Percentiles rank a stretch among this genome's conserved stretches.
Evolutionary conservation across 1,139 yeast genomes (phyloP).

Genomic region (Geotrichum cucujoidarum): DNA sequence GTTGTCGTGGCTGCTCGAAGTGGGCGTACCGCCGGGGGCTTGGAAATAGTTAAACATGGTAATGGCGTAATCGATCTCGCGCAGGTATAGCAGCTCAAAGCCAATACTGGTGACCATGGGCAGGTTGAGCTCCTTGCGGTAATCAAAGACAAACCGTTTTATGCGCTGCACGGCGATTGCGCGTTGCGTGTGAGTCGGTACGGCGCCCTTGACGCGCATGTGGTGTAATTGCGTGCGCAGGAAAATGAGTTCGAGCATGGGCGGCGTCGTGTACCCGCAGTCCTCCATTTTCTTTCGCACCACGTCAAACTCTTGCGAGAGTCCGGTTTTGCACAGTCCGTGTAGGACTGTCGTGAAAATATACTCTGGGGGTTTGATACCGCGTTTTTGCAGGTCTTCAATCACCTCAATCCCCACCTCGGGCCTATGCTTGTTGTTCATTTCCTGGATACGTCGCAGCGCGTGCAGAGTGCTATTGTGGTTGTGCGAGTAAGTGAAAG

Average conservation of each 20-base stretch:
- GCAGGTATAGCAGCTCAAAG: conserved; percentile 12
- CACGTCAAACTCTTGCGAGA: conserved; percentile 10
- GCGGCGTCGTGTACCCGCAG: conserved; percentile 14
- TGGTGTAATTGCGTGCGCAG: conserved; percentile 12
- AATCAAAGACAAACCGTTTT: conserved; percentile 10
- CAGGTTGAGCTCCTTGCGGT: conserved; percentile 8
- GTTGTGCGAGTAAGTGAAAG: conserved; percentile 3
- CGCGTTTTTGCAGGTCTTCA: conserved; percentile 5
- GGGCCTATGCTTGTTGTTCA: not conserved
- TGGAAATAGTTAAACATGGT: conserved; percentile 14
- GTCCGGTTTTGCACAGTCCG: conserved; percentile 15
- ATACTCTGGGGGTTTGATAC: conserved; percentile 12
- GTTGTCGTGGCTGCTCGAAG: conserved; percentile 10
- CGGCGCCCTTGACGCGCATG: not conserved
- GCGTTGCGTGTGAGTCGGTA: conserved; percentile 2
- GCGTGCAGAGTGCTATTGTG: conserved; percentile 6
- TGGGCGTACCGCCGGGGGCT: not conserved
- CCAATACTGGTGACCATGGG: conserved; percentile 13
- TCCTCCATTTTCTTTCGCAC: conserved; percentile 16
- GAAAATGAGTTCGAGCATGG: conserved; percentile 12
- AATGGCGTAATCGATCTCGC: conserved; percentile 14
- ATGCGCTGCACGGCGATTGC: conserved; percentile 11
- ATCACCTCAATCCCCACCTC: conserved; percentile 5
- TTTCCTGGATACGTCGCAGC: conserved; percentile 13
- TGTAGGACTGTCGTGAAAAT: conserved; percentile 12